These are phyloP conservation scores for Fusarium odoratissimum DNA, from an alignment of 2,329 filamentous ascomycete genomes.

Conservation along the genomic window DNA sequence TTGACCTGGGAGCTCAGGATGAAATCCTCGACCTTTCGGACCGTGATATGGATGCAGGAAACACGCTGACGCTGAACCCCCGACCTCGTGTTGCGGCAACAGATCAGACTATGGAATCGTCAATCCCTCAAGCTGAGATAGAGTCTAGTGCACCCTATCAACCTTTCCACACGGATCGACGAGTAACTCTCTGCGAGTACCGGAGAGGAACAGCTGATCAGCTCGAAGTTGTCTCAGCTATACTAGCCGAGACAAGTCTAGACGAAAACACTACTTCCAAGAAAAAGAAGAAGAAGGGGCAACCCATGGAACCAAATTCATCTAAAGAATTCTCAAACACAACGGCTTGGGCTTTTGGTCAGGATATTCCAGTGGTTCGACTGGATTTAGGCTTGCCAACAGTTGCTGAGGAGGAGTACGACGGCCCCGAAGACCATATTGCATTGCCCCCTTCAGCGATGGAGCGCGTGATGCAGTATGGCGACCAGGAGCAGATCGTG, in stretches of 20 bases:
- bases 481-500: constrained; percentile 80
- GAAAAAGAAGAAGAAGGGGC: constrained; percentile 53
- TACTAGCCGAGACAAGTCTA: constrained; percentile 56
- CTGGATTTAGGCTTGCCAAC: constrained; percentile 63
- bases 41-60: constrained; percentile 64
- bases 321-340: constrained; percentile 30
- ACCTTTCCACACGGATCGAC: constrained; percentile 91
- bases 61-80: constrained; percentile 63
- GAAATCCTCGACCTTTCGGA: constrained; percentile 66
- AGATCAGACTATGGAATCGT: constrained; percentile 67
- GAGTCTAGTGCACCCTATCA: constrained; percentile 97
- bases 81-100: constrained; percentile 50
- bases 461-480: constrained; percentile 69
- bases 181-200: constrained; percentile 82
- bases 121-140: constrained; percentile 83
- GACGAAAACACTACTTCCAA: constrained; percentile 53
- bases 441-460: constrained; percentile 72
- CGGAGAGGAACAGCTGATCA: constrained; percentile 49
- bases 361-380: constrained; percentile 61
- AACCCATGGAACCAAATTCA: constrained; percentile 34
- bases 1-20: constrained; percentile 63
- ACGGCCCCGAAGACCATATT: constrained; percentile 65
- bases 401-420: constrained; percentile 64
- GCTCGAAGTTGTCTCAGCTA: constrained; percentile 52
- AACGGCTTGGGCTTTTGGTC: constrained; percentile 70